phyloP scores from a whole-genome alignment of 352 stramenopile species.

The Globisporangium sylvaticum region DNA sequence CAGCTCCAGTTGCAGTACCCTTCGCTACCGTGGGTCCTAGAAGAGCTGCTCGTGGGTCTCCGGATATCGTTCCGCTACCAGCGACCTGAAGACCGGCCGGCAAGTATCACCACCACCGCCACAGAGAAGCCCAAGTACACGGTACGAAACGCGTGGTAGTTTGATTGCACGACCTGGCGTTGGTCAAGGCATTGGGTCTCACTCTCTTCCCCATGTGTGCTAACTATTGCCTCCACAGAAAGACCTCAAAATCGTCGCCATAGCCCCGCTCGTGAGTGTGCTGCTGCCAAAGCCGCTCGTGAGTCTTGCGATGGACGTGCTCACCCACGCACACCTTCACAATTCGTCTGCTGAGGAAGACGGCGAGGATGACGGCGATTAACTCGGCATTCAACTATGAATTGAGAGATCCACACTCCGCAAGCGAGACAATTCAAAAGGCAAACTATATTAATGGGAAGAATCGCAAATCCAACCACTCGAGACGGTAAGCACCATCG shows the following conservation, averaged over 20 bases:
- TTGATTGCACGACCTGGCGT: neutral
- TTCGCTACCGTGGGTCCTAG: slow-evolving; percentile 33
- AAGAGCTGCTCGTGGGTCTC: slow-evolving; percentile 50
- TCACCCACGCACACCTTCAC: slow-evolving; percentile 20
- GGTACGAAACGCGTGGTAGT: slow-evolving; percentile 16
- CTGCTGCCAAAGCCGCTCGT: slow-evolving; percentile 43
- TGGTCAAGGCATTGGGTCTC: neutral
- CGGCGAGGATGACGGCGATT: neutral
- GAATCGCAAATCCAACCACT: neutral
- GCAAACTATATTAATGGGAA: neutral
- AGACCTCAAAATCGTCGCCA: slow-evolving; percentile 44
- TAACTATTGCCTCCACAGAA: slow-evolving; percentile 15
- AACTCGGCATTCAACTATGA: neutral
- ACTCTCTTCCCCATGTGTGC: too few species aligned
- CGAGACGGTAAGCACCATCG: neutral
- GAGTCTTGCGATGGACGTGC: slow-evolving; percentile 30
- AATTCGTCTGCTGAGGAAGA: neutral
- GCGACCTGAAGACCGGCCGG: slow-evolving; percentile 20
- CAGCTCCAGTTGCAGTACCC: slow-evolving; percentile 37
- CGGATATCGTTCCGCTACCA: slow-evolving; percentile 47
- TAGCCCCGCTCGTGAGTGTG: slow-evolving; percentile 35
- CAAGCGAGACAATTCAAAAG: neutral
- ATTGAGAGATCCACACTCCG: neutral
- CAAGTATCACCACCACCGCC: slow-evolving; percentile 11
- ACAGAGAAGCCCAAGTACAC: slow-evolving; percentile 24